Evolutionary conservation across 352 stramenopile genomes (phyloP), one percentile per base, ranked within the genome.

Genomic region (Blastocystis sp.): DNA sequence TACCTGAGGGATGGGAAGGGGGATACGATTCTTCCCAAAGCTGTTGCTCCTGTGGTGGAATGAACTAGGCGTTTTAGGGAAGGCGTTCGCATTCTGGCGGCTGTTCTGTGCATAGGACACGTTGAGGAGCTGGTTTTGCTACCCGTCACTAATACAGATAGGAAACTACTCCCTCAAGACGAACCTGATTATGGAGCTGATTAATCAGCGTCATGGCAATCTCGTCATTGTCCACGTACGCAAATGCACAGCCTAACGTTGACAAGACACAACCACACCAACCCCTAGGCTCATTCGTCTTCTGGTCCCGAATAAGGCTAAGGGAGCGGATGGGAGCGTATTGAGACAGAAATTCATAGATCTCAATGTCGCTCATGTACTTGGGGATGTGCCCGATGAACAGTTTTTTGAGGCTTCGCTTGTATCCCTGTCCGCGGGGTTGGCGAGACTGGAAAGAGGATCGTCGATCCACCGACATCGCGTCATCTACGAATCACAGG

Each of bases 301-400:
- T 42, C 1, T 52, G 43, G 45, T 84, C 74, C 2, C n/a, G 14
- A 48, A 84, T 84, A 57, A 69, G 28, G 11, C 7, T 40, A 1
- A 84, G 34, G 54, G 24, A 28, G 9, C 28, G 21, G 52, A 84
- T 68, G 66, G 74, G 74, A 68, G 57, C 57, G 52, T 70, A 84
- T 40, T 84, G 7, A 3, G 74, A 84, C 1, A 84, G 57, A 10
- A 84, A 84, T n/a, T 40, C 19, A 24, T 14, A 42, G 19, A 84
- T 21, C 14, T 84, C 74, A 10, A 59, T 34, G n/a, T 68, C 24
- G 28, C n/a, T 14, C 34, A 84, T 7, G 11, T 14, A 28, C 24
- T 70, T 84, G 0, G 74, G 74, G 28, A 84, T 68, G 43, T 84
- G 74, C 24, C 74, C 74, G 38, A 84, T 52, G 21, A 84, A 84